Evolutionary conservation across 768 basidiomycete species (phyloP).

Genomic region (Suillus brevipes): DNA sequence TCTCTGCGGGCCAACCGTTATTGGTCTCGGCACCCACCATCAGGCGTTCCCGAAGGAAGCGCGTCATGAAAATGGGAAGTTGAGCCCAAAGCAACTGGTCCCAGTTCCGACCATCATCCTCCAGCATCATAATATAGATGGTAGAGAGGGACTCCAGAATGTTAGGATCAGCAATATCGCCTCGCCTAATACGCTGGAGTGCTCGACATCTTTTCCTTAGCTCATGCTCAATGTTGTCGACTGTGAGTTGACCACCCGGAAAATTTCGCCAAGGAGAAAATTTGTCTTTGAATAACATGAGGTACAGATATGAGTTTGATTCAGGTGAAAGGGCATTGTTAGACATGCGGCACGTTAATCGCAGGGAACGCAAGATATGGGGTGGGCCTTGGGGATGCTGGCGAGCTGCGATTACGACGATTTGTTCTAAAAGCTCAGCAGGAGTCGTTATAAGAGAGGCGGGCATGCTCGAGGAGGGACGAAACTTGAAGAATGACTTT

Average conservation of each 20-base stretch:
- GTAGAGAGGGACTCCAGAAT: constrained; percentile 50
- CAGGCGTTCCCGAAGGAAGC: constrained; percentile 41
- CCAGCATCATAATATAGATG: constrained; percentile 58
- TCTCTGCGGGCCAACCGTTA: constrained; percentile 51
- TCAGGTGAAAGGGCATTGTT: constrained; percentile 25
- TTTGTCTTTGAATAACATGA: constrained; percentile 43
- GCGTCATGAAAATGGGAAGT: constrained; percentile 40
- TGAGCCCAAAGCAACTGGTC: constrained; percentile 47
- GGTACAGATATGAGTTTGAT: constrained; percentile 34
- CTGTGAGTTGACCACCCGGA: constrained; percentile 22
- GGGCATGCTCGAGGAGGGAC: constrained; percentile 31
- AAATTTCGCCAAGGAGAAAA: constrained; percentile 49
- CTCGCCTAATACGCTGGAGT: constrained; percentile 45
- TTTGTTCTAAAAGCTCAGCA: constrained; percentile 37
- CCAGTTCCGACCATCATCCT: constrained; percentile 51
- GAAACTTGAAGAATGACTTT: constrained; percentile 15
- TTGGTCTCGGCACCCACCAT: constrained; percentile 39
- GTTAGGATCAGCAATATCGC: constrained; percentile 34
- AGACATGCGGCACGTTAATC: constrained; percentile 36
- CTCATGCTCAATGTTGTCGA: constrained; percentile 42
- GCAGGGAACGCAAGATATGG: constrained; percentile 30
- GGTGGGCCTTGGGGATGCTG: constrained; percentile 36
- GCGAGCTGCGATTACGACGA: constrained; percentile 33
- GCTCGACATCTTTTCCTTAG: constrained; percentile 44
- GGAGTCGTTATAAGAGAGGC: constrained; percentile 32